Conservation (phyloP, 2,329 filamentous ascomycete species). For the Hypoxylon sp. region DNA sequence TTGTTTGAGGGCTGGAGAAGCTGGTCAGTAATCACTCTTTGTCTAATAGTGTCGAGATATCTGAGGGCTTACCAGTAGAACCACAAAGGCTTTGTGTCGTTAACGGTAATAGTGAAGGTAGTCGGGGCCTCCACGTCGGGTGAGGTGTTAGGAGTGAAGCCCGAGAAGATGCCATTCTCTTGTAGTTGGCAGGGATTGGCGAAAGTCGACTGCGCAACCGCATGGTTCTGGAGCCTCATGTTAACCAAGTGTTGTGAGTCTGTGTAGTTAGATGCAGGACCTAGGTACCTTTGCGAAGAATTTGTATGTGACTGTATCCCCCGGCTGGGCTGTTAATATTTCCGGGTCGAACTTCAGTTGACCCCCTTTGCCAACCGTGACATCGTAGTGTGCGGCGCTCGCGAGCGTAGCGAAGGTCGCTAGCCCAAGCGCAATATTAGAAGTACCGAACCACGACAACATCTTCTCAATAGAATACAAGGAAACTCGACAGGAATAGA, state of each 20-base stretch:
- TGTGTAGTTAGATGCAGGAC: conserved; percentile 36
- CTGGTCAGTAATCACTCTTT: conserved; percentile 19
- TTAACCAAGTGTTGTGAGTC: background rate
- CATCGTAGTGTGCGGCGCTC: conserved; percentile 50
- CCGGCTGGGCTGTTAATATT: conserved; percentile 51
- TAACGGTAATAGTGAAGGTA: conserved; percentile 60
- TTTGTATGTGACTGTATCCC: conserved; percentile 57
- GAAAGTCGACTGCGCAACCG: conserved; percentile 57
- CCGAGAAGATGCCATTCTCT: conserved; percentile 57
- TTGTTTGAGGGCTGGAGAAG: conserved; percentile 53
- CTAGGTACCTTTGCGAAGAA: conserved; percentile 57
- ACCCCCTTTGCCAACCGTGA: conserved; percentile 55
- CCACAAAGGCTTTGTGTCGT: conserved; percentile 62
- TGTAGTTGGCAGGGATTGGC: conserved; percentile 56
- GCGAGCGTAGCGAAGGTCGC: conserved; percentile 45
- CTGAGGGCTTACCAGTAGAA: conserved; percentile 60
- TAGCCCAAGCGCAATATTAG: conserved; percentile 46
- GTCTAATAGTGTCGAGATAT: too few relatives aligned
- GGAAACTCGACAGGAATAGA: conserved; percentile 4
- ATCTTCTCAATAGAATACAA: conserved; percentile 29
- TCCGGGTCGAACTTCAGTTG: conserved; percentile 56
- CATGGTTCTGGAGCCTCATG: conserved; percentile 54
- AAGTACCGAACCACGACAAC: conserved; percentile 42
- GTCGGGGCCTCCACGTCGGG: conserved; percentile 52
- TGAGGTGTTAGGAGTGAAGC: conserved; percentile 54